Evolutionary conservation across 2,329 filamentous ascomycete genomes (phyloP).

Genomic region (Dactylellina parvicollis): DNA sequence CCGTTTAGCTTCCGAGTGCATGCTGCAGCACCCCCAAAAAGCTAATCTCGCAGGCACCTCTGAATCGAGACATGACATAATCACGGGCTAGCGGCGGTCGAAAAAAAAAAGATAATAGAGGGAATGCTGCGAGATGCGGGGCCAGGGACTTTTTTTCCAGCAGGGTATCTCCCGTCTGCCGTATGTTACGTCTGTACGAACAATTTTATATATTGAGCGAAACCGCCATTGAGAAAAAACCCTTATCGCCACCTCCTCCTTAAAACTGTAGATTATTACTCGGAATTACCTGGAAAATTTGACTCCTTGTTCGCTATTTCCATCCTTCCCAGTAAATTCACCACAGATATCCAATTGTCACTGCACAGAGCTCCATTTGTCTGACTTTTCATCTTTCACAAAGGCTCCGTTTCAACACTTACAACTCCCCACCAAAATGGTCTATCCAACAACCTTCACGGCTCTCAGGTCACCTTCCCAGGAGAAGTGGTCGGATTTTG

Average conservation of each 20-base stretch:
- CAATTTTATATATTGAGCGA: conserved; percentile 28
- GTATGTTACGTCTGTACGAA: not conserved
- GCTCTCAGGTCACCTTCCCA: conserved; percentile 30
- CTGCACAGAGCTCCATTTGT: not conserved
- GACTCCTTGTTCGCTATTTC: not conserved
- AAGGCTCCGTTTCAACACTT: not conserved
- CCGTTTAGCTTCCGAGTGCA: conserved; percentile 21
- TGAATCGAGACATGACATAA: conserved; percentile 40
- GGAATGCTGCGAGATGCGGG: conserved; percentile 27
- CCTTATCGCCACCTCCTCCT: conserved; percentile 13
- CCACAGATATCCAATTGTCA: not conserved
- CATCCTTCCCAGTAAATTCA: not conserved
- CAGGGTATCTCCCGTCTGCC: conserved; percentile 15
- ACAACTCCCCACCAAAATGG: conserved; percentile 33
- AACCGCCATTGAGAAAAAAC: conserved; percentile 19
- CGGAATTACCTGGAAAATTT: conserved; percentile 21
- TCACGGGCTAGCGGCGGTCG: conserved; percentile 34
- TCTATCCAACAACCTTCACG: conserved; percentile 50
- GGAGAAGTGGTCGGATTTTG: conserved; percentile 43
- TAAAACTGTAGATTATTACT: conserved; percentile 8
- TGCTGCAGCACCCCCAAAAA: conserved; percentile 22
- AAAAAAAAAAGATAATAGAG: not conserved
- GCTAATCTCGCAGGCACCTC: conserved; percentile 7
- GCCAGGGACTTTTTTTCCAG: conserved; percentile 3
- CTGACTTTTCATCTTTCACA: not conserved